phyloP scores from a whole-genome alignment of 208 protist species.

The Acanthamoeba comandoni region DNA sequence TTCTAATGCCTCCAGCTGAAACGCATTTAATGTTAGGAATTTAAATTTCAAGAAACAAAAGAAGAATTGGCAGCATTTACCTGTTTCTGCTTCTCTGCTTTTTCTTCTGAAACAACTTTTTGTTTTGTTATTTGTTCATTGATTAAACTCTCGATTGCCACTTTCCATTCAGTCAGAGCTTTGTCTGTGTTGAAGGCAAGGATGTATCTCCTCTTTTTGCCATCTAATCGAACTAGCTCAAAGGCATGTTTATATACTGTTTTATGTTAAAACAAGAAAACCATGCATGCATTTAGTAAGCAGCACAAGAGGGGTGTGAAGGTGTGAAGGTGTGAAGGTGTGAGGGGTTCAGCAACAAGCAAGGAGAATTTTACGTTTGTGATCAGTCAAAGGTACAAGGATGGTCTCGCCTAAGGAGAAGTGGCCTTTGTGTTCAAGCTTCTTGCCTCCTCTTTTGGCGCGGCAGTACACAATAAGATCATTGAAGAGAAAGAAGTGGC shows the following conservation, averaged over 20 bases:
- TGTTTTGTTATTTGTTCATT: background rate
- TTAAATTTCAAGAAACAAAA: no score
- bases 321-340: no score
- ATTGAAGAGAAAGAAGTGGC: constrained; percentile 50
- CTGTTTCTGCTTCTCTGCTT: background rate
- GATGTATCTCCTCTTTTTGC: constrained; percentile 54
- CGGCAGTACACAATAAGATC: constrained; percentile 53
- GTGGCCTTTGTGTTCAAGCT: constrained; percentile 51
- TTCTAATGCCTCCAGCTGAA: constrained; percentile 5
- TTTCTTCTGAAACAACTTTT: background rate
- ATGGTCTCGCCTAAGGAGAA: constrained; percentile 32
- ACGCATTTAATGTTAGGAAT: no score
- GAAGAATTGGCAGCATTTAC: no score
- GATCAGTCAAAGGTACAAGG: background rate
- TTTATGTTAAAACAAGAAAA: no score
- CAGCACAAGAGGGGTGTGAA: no score
- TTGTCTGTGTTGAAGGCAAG: constrained; percentile 9
- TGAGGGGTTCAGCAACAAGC: no score
- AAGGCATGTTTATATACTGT: constrained; percentile 64
- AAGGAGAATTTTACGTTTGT: background rate
- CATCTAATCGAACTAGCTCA: constrained; percentile 46
- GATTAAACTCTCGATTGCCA: constrained; percentile 5
- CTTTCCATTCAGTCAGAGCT: constrained; percentile 1
- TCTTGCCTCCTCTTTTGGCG: background rate
- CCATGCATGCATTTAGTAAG: no score